Evolutionary conservation across 768 basidiomycete species (phyloP).

Genomic region (Mycena pura): DNA sequence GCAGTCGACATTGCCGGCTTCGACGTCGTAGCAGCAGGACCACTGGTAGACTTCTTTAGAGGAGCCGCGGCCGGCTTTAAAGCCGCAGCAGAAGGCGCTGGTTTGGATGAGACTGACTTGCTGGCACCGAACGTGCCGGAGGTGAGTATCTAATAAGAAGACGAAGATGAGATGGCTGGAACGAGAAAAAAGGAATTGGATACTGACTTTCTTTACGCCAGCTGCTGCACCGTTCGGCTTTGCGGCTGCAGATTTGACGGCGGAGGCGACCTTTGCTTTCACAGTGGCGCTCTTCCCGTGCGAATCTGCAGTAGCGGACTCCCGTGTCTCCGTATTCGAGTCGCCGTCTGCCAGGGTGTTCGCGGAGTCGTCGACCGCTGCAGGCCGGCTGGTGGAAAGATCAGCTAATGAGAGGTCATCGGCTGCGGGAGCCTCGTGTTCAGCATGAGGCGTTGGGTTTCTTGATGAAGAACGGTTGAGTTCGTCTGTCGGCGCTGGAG

Average conservation of each 20-base stretch:
- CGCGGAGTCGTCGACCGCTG: background rate
- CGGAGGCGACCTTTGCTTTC: slow-evolving; percentile 44
- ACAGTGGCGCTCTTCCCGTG: slow-evolving; percentile 35
- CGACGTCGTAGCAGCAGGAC: slow-evolving; percentile 42
- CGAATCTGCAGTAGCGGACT: slow-evolving; percentile 25
- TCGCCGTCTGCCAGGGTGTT: slow-evolving; percentile 1
- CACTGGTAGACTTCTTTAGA: slow-evolving; percentile 50
- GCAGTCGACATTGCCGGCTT: slow-evolving; percentile 46
- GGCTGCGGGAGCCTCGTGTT: slow-evolving; percentile 35
- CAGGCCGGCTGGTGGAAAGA: slow-evolving; percentile 20
- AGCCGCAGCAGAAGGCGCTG: slow-evolving; percentile 30
- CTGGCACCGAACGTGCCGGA: slow-evolving; percentile 72
- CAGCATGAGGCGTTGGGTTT: slow-evolving; percentile 35
- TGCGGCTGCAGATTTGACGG: slow-evolving; percentile 48
- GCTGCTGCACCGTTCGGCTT: slow-evolving; percentile 58
- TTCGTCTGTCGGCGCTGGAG: slow-evolving; percentile 23
- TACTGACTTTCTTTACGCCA: slow-evolving; percentile 72
- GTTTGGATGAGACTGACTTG: slow-evolving; percentile 18
- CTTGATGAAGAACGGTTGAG: slow-evolving; percentile 7
- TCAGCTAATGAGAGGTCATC: slow-evolving; percentile 29
- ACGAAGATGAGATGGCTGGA: slow-evolving; percentile 18
- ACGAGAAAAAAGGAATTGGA: slow-evolving; percentile 22
- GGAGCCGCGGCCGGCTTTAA: slow-evolving; percentile 48
- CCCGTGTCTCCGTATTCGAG: slow-evolving; percentile 12
- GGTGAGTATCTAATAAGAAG: slow-evolving; percentile 58